These are phyloP conservation scores for Discostella stelligeroides DNA, from an alignment of 108 stramenopile species.

Conservation along the genomic window DNA sequence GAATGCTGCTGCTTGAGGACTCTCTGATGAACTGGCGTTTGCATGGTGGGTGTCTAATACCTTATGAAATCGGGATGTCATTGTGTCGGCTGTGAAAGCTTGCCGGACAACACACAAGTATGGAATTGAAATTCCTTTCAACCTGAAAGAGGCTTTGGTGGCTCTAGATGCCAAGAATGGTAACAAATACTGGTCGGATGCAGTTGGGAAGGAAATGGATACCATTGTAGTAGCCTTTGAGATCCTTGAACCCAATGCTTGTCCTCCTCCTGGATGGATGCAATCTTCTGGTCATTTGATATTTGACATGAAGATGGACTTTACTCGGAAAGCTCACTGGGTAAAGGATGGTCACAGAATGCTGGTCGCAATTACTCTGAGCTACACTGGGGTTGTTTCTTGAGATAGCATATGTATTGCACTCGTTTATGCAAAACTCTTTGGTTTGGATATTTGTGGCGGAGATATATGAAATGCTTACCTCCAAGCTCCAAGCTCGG, in stretches of 20 bases:
- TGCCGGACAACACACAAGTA: too few relatives aligned
- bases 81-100: too few relatives aligned
- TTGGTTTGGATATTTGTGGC: conserved; percentile 3
- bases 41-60: conserved; percentile 8
- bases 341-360: conserved; percentile 39
- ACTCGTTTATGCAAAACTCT: conserved; percentile 22
- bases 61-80: conserved; percentile 1
- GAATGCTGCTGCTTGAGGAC: background rate
- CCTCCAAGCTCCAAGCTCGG: too few relatives aligned
- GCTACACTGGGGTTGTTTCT: conserved; percentile 48
- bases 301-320: background rate
- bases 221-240: too few relatives aligned
- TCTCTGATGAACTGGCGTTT: background rate
- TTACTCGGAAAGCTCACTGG: too few relatives aligned
- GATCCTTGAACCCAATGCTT: too few relatives aligned
- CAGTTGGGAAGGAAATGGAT: too few relatives aligned
- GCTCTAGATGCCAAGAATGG: too few relatives aligned
- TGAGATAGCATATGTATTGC: conserved; percentile 53
- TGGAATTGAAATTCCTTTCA: background rate
- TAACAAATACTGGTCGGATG: conserved; percentile 1
- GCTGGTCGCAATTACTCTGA: conserved; percentile 1
- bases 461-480: conserved; percentile 44
- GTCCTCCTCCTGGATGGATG: too few relatives aligned
- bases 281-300: too few relatives aligned
- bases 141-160: background rate